These are phyloP conservation scores for Protomyces inundatus DNA, from an alignment of 1,139 yeast species.

Conservation along the genomic window DNA sequence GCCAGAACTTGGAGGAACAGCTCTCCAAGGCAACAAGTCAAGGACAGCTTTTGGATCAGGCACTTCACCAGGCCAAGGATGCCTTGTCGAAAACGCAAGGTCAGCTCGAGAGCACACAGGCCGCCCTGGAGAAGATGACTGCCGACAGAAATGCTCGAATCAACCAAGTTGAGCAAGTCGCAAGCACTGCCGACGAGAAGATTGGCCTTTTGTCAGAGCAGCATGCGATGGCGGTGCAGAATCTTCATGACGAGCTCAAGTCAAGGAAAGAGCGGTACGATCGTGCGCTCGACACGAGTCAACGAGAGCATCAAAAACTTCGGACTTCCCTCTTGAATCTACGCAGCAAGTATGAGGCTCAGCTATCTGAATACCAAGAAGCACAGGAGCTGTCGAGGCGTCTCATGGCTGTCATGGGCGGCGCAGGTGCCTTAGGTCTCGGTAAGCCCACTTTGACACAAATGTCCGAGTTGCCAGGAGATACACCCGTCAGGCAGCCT, in stretches of 20 bases:
- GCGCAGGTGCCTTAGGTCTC: not conserved
- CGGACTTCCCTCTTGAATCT: not conserved
- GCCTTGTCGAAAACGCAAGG: not conserved
- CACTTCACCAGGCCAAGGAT: not conserved
- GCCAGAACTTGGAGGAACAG: not conserved
- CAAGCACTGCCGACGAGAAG: constrained; percentile 10
- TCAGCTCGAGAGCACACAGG: not conserved
- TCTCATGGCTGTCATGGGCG: constrained; percentile 24
- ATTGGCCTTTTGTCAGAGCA: constrained; percentile 2
- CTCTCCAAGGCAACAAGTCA: not conserved
- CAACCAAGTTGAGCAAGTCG: not conserved
- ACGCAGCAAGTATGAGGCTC: constrained; percentile 5
- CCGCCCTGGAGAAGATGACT: not conserved
- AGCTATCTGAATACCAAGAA: constrained; percentile 9
- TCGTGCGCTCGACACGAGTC: not conserved
- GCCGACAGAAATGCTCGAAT: no score
- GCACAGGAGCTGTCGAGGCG: constrained; percentile 10
- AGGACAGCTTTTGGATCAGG: not conserved
- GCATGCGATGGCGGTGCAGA: constrained; percentile 1
- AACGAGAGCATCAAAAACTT: not conserved
- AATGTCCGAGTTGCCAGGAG: no score
- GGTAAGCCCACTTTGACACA: no score
- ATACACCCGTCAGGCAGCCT: no score
- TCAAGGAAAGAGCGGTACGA: not conserved
- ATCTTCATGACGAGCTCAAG: constrained; percentile 2